A percentile compares a stretch with the other conserved stretches of the same genome.
These are phyloP conservation scores for Microbotryomycetes sp. DNA, from an alignment of 1,284 basidiomycete genomes.

Conservation along the genomic window DNA sequence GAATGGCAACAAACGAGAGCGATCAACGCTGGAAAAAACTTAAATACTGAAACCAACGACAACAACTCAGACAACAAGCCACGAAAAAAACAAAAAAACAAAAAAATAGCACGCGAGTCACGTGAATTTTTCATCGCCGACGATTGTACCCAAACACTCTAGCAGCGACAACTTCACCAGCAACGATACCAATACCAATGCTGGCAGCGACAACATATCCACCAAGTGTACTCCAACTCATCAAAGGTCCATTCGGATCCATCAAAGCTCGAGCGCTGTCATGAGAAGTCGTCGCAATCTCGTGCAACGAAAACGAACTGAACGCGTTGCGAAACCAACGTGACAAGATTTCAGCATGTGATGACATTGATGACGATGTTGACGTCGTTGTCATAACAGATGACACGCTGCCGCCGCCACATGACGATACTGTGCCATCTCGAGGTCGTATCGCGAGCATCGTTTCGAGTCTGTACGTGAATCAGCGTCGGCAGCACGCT, in stretches of 20 bases:
- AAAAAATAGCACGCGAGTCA: no score
- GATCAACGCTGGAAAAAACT: no score
- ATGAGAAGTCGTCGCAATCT: background rate
- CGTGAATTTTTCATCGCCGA: constrained; percentile 6
- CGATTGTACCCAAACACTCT: constrained; percentile 14
- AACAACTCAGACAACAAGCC: no score
- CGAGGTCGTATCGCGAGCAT: background rate
- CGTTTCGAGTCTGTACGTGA: background rate
- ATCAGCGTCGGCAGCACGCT: background rate
- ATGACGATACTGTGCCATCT: background rate
- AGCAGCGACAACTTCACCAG: constrained; percentile 21
- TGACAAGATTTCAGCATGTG: background rate
- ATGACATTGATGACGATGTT: background rate
- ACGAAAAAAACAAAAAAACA: no score
- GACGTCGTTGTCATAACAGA: background rate
- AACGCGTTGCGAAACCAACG: background rate
- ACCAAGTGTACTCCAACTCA: constrained; percentile 17
- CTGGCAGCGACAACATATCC: constrained; percentile 24
- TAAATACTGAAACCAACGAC: no score
- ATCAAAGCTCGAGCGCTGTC: background rate
- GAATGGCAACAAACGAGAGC: no score
- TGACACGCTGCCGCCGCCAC: no score
- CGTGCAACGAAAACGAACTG: background rate
- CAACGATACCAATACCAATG: constrained; percentile 30
- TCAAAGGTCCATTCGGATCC: background rate